These are phyloP conservation scores for Ophiostoma sp. DNA, from an alignment of 2,329 filamentous ascomycete genomes.

Conservation along the genomic window DNA sequence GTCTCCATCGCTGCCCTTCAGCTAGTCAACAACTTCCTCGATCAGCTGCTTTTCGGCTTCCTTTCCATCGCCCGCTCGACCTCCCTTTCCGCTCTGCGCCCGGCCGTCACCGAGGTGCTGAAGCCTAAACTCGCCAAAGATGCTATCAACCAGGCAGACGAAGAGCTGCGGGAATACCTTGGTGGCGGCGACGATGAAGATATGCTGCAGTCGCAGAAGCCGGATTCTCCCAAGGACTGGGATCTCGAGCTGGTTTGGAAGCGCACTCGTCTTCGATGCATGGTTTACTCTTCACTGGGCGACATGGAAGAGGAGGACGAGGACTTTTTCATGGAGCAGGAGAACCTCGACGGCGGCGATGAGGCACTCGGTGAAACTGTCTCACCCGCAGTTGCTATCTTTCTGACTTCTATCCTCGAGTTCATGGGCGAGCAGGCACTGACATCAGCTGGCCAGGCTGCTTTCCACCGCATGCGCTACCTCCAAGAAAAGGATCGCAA, in stretches of 20 bases:
- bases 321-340: slow-evolving; percentile 77
- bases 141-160: slow-evolving; percentile 37
- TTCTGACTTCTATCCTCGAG: slow-evolving; percentile 89
- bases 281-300: slow-evolving; percentile 95
- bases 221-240: slow-evolving; percentile 58
- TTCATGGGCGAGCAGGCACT: slow-evolving; percentile 89
- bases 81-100: slow-evolving; percentile 65
- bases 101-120: slow-evolving; percentile 78
- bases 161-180: slow-evolving; percentile 70
- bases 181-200: slow-evolving; percentile 74
- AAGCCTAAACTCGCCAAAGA: slow-evolving; percentile 82
- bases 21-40: slow-evolving; percentile 85
- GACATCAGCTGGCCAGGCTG: slow-evolving; percentile 78
- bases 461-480: slow-evolving; percentile 60
- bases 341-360: slow-evolving; percentile 58
- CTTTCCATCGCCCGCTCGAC: slow-evolving; percentile 76
- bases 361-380: slow-evolving; percentile 63
- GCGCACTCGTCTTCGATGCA: slow-evolving; percentile 83
- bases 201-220: slow-evolving; percentile 49
- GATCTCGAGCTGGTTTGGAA: slow-evolving; percentile 94
- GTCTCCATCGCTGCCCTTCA: slow-evolving; percentile 68
- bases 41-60: slow-evolving; percentile 87
- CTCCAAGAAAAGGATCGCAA: slow-evolving; percentile 56
- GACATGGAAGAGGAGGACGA: slow-evolving; percentile 98
- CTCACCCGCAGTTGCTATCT: slow-evolving; percentile 89